Evolutionary conservation across 2,329 filamentous ascomycete species (phyloP).

Genomic region (Aureobasidium pullulans): DNA sequence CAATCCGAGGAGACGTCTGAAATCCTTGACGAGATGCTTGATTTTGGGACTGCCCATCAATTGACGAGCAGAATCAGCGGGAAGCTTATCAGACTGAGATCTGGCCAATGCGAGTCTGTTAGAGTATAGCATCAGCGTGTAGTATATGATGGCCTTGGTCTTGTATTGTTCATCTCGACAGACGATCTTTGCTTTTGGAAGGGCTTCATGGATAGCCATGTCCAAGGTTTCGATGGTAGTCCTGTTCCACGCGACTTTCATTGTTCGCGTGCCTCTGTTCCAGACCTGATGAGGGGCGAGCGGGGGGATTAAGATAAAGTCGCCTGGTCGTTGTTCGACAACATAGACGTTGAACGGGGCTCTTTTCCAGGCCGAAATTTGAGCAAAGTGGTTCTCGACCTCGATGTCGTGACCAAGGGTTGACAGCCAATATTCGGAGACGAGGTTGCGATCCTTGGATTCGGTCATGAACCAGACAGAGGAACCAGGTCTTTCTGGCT

Average conservation of each 20-base stretch:
- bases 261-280: slow-evolving; percentile 91
- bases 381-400: slow-evolving; percentile 93
- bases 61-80: slow-evolving; percentile 22
- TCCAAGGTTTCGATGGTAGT: slow-evolving; percentile 88
- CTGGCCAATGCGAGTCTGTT: slow-evolving; percentile 51
- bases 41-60: slow-evolving; percentile 43
- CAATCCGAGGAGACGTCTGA: slow-evolving; percentile 68
- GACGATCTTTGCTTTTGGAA: slow-evolving; percentile 82
- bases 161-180: slow-evolving; percentile 98
- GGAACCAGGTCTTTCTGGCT: slow-evolving; percentile 67
- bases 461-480: slow-evolving; percentile 99
- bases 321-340: slow-evolving; percentile 81
- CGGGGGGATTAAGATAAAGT: slow-evolving; percentile 89
- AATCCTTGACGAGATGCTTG: slow-evolving; percentile 71
- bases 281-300: slow-evolving; percentile 95
- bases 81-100: slow-evolving; percentile 37
- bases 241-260: slow-evolving; percentile 97
- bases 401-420: slow-evolving; percentile 94
- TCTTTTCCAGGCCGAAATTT: slow-evolving; percentile 90
- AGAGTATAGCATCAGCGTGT: slow-evolving; percentile 72
- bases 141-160: slow-evolving; percentile 93
- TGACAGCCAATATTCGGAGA: slow-evolving; percentile 89
- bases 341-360: slow-evolving; percentile 90
- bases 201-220: slow-evolving; percentile 74
- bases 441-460: slow-evolving; percentile 79